Percentiles rank a stretch among this genome's conserved stretches.
phyloP scores from a whole-genome alignment of 306 rosid genomes.

The Gynostemma pentaphyllum region DNA sequence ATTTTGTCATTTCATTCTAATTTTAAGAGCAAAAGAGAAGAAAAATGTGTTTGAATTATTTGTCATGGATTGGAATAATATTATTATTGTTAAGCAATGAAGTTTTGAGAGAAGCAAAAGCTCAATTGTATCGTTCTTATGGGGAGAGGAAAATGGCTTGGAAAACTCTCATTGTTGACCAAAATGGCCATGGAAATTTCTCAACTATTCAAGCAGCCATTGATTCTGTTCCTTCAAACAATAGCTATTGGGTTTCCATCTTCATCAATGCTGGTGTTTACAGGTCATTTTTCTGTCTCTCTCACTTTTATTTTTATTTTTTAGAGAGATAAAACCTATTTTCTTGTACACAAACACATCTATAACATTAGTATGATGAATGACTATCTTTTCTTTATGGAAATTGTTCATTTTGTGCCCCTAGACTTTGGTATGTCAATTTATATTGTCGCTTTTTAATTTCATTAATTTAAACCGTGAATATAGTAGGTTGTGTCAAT shows the following conservation, averaged over 20 bases:
- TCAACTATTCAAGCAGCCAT: conserved; percentile 57
- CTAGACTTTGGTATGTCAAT: no score
- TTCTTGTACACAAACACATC: no score
- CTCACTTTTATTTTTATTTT: not conserved
- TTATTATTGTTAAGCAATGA: not conserved
- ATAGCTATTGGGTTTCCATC: conserved; percentile 37
- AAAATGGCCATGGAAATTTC: conserved; percentile 38
- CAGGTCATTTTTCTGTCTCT: not conserved
- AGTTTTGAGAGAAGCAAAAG: not conserved
- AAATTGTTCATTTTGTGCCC: no score
- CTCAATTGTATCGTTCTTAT: conserved; percentile 13
- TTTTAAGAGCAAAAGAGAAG: no score
- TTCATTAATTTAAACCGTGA: no score
- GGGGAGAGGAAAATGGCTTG: conserved; percentile 18
- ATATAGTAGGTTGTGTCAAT: no score
- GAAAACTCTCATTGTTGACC: conserved; percentile 28
- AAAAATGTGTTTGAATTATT: not conserved
- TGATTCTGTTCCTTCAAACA: conserved; percentile 45
- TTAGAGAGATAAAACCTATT: not conserved
- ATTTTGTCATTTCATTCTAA: no score
- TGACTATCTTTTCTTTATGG: no score
- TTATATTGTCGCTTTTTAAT: no score
- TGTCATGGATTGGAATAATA: not conserved
- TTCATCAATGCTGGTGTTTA: conserved; percentile 11
- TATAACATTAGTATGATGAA: no score